Percentiles rank a stretch among this genome's conserved stretches.
Conservation (phyloP, 129 eudicot genomes). For the Artemisia tridentata region DNA sequence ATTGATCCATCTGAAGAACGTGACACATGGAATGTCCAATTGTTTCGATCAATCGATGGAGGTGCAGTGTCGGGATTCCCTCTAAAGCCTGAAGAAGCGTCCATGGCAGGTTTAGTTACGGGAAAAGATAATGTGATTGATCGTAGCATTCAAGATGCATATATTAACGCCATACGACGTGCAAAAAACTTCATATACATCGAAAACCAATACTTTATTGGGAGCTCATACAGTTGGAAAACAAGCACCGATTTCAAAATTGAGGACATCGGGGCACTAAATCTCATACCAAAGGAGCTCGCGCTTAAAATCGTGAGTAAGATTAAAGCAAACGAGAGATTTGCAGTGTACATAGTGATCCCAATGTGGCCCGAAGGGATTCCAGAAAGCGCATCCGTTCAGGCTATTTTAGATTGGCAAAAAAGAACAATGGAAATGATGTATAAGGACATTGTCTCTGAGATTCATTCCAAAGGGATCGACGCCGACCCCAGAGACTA, state of each 20-base stretch:
- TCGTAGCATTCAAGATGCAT: conserved; percentile 86
- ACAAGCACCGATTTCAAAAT: conserved; percentile 35
- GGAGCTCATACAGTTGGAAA: conserved; percentile 83
- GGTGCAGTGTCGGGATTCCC: conserved; percentile 65
- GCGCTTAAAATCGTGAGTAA: conserved; percentile 74
- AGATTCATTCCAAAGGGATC: conserved; percentile 37
- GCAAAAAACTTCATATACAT: conserved; percentile 81
- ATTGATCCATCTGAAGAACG: conserved; percentile 26
- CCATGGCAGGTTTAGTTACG: conserved; percentile 53
- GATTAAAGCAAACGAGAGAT: conserved; percentile 68
- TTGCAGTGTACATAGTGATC: conserved; percentile 69
- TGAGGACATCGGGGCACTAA: conserved; percentile 70
- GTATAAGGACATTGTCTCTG: conserved; percentile 61
- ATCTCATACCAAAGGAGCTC: conserved; percentile 81
- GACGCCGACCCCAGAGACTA: conserved; percentile 60
- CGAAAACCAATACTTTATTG: conserved; percentile 83
- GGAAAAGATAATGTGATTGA: conserved; percentile 74
- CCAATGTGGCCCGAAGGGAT: conserved; percentile 99
- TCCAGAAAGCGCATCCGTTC: conserved; percentile 83
- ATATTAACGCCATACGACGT: conserved; percentile 76
- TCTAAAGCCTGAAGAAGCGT: conserved; percentile 45
- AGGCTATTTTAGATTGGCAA: conserved; percentile 94
- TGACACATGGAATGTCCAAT: conserved; percentile 74
- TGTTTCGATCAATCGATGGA: conserved; percentile 82
- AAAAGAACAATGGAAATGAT: conserved; percentile 93